These are phyloP conservation scores for Comarum palustre DNA, from an alignment of 306 rosid genomes.

Conservation along the genomic window DNA sequence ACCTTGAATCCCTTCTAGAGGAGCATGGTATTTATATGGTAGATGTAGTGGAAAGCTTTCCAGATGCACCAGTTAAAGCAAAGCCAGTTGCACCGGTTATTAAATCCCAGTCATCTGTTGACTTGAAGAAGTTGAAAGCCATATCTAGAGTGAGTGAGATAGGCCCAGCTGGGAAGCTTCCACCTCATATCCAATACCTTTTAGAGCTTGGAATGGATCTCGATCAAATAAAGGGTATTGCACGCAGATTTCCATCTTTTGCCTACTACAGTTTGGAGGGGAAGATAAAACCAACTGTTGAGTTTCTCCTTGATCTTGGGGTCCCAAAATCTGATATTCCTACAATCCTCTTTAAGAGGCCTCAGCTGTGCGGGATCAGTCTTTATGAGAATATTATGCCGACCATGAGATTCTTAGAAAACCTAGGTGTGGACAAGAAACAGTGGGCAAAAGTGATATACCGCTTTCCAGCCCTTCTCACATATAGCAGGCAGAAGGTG, in stretches of 20 bases:
- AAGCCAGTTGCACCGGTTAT: slow-evolving; percentile 32
- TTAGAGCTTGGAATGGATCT: slow-evolving; percentile 77
- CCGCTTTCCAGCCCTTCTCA: slow-evolving; percentile 78
- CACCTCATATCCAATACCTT: slow-evolving; percentile 73
- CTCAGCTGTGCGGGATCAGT: slow-evolving; percentile 93
- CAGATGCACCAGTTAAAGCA: slow-evolving; percentile 55
- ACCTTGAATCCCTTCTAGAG: slow-evolving; percentile 70
- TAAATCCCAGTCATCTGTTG: slow-evolving; percentile 34
- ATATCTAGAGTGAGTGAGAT: slow-evolving; percentile 58
- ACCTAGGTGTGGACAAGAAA: slow-evolving; percentile 75
- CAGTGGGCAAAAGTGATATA: slow-evolving; percentile 90
- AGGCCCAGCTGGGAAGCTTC: slow-evolving; percentile 63
- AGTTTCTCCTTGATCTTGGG: slow-evolving; percentile 87
- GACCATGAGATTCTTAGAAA: slow-evolving; percentile 73
- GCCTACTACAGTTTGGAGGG: slow-evolving; percentile 87
- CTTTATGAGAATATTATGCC: slow-evolving; percentile 77
- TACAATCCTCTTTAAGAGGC: slow-evolving; percentile 66
- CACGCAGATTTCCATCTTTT: slow-evolving; percentile 62
- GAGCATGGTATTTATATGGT: slow-evolving; percentile 55
- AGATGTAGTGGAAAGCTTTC: slow-evolving; percentile 66
- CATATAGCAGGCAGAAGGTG: slow-evolving; percentile 77
- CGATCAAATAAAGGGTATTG: slow-evolving; percentile 63
- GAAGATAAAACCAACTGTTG: slow-evolving; percentile 81
- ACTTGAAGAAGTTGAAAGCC: slow-evolving; percentile 60
- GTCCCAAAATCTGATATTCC: slow-evolving; percentile 67